phyloP scores from a whole-genome alignment of 148 eudicot species.

The Fagopyrum tataricum region DNA sequence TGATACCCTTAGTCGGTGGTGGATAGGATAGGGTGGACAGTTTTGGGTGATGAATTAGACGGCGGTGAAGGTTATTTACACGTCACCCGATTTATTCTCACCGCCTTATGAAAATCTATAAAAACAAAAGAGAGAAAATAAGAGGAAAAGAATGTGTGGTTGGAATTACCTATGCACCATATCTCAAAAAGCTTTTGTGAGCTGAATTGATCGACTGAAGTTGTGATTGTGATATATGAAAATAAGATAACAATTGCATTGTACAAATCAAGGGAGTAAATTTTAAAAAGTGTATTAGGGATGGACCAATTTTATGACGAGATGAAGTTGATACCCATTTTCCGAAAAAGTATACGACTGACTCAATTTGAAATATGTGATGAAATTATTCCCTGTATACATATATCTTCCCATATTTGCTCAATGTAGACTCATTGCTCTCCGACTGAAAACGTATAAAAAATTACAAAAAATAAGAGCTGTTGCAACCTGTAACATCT shows the following conservation, averaged over 20 bases:
- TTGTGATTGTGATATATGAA: background rate
- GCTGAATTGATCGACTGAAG: background rate
- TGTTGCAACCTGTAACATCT: background rate
- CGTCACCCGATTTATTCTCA: no score
- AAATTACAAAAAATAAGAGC: background rate
- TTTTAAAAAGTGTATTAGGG: no score
- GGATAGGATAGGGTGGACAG: no score
- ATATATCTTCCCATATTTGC: background rate
- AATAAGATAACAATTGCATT: no score
- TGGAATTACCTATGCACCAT: background rate
- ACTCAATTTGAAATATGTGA: background rate
- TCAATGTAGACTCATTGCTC: background rate
- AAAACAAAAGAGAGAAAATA: no score
- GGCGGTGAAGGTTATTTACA: no score
- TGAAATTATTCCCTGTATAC: background rate
- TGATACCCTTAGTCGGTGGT: no score
- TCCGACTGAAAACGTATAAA: background rate
- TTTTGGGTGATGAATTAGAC: no score
- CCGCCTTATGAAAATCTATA: no score
- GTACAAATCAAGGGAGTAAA: background rate
- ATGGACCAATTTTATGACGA: background rate
- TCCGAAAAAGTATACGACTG: background rate
- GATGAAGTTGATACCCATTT: background rate
- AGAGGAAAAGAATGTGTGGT: background rate
- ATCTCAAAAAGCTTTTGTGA: background rate